Conservation (phyloP, 805 yeast genomes). For the Schwanniomyces yamadae region DNA sequence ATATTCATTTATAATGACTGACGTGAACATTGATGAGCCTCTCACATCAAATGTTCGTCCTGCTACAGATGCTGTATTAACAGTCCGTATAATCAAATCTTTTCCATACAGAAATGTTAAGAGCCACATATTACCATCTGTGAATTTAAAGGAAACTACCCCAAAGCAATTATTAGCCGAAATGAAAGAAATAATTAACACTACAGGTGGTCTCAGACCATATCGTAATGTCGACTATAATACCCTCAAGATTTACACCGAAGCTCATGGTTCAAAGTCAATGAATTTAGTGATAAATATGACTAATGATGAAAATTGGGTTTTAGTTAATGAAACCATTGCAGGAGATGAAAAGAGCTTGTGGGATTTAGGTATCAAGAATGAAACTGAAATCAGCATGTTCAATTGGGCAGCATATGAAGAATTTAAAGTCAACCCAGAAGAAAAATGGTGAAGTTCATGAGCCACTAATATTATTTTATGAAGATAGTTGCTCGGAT, state of each 20-base stretch:
- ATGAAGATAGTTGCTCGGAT: too few species aligned
- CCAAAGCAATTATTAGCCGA: conserved; percentile 60
- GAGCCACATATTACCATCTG: conserved; percentile 64
- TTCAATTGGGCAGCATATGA: conserved; percentile 68
- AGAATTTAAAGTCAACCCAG: conserved; percentile 75
- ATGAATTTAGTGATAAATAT: conserved; percentile 89
- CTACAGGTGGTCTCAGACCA: conserved; percentile 74
- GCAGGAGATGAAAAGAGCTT: conserved; percentile 20
- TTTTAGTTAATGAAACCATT: conserved; percentile 28
- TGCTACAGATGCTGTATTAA: conserved; percentile 68
- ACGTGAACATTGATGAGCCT: conserved; percentile 54
- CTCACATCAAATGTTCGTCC: conserved; percentile 79
- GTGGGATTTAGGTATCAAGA: conserved; percentile 50
- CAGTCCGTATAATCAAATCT: conserved; percentile 85
- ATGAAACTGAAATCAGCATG: conserved; percentile 90
- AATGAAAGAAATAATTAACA: conserved; percentile 44
- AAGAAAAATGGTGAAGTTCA: conserved; percentile 83
- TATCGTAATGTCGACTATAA: conserved; percentile 75
- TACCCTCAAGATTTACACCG: conserved; percentile 82
- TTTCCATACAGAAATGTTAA: conserved; percentile 88
- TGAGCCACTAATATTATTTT: too few species aligned
- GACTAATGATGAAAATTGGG: conserved; percentile 76
- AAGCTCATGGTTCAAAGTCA: conserved; percentile 93
- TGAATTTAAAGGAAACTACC: conserved; percentile 69
- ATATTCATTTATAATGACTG: conserved; percentile 1